A percentile compares a stretch with the other conserved stretches of the same genome.
Evolutionary conservation across 1,139 yeast genomes (phyloP).

Genomic region (Groenewaldozyma auringiensis): DNA sequence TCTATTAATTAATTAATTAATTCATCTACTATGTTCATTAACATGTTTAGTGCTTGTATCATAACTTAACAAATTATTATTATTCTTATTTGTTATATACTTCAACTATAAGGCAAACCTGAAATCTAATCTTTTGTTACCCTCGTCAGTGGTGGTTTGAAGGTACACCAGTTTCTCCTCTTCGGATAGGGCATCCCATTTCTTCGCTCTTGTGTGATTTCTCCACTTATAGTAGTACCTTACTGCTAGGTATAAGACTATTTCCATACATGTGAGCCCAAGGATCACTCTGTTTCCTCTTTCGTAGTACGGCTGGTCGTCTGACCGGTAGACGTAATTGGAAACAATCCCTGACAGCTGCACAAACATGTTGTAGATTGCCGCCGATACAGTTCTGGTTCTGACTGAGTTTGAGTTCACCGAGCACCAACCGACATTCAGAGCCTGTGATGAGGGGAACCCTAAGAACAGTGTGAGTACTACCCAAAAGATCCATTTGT

Average conservation of each 20-base stretch:
- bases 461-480: conserved; percentile 43
- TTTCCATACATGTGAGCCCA: conserved; percentile 12
- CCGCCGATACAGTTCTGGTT: conserved; percentile 48
- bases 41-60: no score
- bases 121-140: conserved; percentile 48
- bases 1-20: no score
- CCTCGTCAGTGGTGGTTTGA: conserved; percentile 39
- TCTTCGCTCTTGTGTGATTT: conserved; percentile 37
- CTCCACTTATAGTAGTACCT: conserved; percentile 37
- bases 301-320: conserved; percentile 47
- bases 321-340: conserved; percentile 43
- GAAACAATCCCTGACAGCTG: conserved; percentile 45
- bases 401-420: conserved; percentile 49
- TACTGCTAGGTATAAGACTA: conserved; percentile 17
- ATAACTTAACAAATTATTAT: no score
- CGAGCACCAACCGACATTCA: conserved; percentile 50
- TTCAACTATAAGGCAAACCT: conserved; percentile 30
- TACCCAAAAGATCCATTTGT: conserved; percentile 45
- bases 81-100: no score
- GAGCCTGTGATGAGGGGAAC: conserved; percentile 44
- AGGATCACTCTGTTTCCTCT: conserved; percentile 36
- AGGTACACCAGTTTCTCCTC: conserved; percentile 42
- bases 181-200: conserved; percentile 42
- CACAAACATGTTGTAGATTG: conserved; percentile 50
- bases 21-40: no score